A percentile compares a stretch with the other conserved stretches of the same genome.
Evolutionary conservation across 2,329 filamentous ascomycete genomes (phyloP).

Genomic region (Fusarium neocosmosporiellum): DNA sequence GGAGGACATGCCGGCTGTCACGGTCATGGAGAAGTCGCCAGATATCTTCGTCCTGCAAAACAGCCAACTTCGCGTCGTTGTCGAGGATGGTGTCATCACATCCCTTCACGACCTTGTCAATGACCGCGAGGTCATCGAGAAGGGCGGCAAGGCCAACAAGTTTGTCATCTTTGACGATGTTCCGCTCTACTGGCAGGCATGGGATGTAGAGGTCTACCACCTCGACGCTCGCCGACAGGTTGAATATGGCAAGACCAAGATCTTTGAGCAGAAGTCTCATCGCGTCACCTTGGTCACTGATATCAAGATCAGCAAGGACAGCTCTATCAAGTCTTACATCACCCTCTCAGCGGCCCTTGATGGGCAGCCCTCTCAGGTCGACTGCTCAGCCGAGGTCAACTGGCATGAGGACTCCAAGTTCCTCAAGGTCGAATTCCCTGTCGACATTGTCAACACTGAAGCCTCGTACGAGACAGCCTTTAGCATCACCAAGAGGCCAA

Average conservation of each 20-base stretch:
- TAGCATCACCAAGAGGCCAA: conserved; percentile 87
- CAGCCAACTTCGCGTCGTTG: conserved; percentile 76
- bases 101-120: conserved; percentile 82
- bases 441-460: conserved; percentile 89
- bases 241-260: conserved; percentile 72
- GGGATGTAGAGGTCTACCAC: conserved; percentile 98
- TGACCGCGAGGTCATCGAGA: conserved; percentile 81
- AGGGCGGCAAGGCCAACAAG: conserved; percentile 84
- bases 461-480: conserved; percentile 97
- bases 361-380: conserved; percentile 72
- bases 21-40: conserved; percentile 60
- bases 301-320: conserved; percentile 87
- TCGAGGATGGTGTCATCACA: conserved; percentile 81
- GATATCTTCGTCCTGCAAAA: conserved; percentile 85
- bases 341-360: conserved; percentile 77
- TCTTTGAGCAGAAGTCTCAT: conserved; percentile 78
- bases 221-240: conserved; percentile 87
- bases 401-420: conserved; percentile 99
- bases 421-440: conserved; percentile 98
- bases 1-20: conserved; percentile 60
- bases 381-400: conserved; percentile 88
- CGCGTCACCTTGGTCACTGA: conserved; percentile 85
- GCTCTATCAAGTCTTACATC: conserved; percentile 88
- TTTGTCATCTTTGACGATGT: conserved; percentile 97
- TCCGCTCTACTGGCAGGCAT: conserved; percentile 95